Conservation (phyloP, 2,329 filamentous ascomycete species). For the Sclerotinia sclerotiorum region DNA sequence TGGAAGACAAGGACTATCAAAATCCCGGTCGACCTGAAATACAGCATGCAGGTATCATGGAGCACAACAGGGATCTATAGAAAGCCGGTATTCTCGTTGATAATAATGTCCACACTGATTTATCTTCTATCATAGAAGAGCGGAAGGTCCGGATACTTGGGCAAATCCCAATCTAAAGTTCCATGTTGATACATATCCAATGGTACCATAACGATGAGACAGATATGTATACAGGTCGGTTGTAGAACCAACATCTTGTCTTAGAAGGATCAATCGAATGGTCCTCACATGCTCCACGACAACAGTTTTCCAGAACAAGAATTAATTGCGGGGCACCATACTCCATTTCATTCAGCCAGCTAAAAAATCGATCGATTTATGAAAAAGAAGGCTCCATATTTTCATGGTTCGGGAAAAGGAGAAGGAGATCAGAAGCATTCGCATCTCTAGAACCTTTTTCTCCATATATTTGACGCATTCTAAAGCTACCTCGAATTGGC, state of each 20-base stretch:
- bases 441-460: constrained; percentile 9
- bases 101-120: neutral
- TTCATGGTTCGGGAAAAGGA: neutral
- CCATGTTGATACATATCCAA: constrained; percentile 5
- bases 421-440: constrained; percentile 4
- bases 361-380: constrained; percentile 3
- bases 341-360: constrained; percentile 2
- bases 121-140: neutral
- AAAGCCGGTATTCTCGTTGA: constrained; percentile 16
- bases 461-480: constrained; percentile 17
- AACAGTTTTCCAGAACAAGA: constrained; percentile 11
- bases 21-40: constrained; percentile 6
- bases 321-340: neutral
- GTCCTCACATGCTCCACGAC: constrained; percentile 12
- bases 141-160: constrained; percentile 10
- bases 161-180: neutral
- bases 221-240: constrained; percentile 3
- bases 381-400: neutral
- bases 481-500: neutral
- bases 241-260: constrained; percentile 11
- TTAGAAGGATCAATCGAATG: constrained; percentile 15
- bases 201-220: neutral
- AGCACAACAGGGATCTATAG: constrained; percentile 5
- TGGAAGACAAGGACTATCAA: neutral
- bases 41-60: neutral